Evolutionary conservation across 2,329 filamentous ascomycete species (phyloP), one percentile per base, ranked within the genome.

Genomic region (Cercospora sp.): DNA sequence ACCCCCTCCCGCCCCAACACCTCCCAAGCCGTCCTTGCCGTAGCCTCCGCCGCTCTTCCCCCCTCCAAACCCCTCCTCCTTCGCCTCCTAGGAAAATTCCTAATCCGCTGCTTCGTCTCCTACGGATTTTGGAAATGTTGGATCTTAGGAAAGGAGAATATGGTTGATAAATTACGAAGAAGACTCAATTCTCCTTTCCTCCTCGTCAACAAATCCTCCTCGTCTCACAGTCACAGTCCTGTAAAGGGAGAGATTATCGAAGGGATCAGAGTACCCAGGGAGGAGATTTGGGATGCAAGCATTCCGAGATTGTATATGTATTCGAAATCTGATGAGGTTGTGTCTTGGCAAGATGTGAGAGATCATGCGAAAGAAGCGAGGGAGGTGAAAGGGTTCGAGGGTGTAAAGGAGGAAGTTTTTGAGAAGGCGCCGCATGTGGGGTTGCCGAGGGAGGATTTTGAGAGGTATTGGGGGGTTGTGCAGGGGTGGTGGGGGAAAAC

Each of bases 381-480:
- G 67, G 72, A 75, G 12, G 79, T 80, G 16, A 79, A 80, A 63
- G 88, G 87, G 0, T 89, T 85, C 70, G 73, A 75, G 20, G n/a
- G 20, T 23, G 83, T 85, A 1, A 79, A 81, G 1, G 78, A 81
- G 20, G 84, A 86, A 66, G 73, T 84, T 31, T 90, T 90, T 69
- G 82, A 87, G 60, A 85, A 83, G 3, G 87, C 85, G 60, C 79
- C 83, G 1, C 88, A 91, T 76, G 88, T 89, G 18, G 87, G 86
- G 1, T 87, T 90, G 74, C 85, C 90, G 79, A 80, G 84, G 18
- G 78, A 83, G 76, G 83, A 88, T 65, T 83, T 84, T 0, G 81
- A 81, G 33, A 80, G 84, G 75, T 91, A 90, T 73, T 64, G 62
- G 62, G 51, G 62, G 23, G 26, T 64, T 28, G 61, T 63, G 45